Conservation (phyloP, 1,139 yeast genomes). For the Taphrina communis region DNA sequence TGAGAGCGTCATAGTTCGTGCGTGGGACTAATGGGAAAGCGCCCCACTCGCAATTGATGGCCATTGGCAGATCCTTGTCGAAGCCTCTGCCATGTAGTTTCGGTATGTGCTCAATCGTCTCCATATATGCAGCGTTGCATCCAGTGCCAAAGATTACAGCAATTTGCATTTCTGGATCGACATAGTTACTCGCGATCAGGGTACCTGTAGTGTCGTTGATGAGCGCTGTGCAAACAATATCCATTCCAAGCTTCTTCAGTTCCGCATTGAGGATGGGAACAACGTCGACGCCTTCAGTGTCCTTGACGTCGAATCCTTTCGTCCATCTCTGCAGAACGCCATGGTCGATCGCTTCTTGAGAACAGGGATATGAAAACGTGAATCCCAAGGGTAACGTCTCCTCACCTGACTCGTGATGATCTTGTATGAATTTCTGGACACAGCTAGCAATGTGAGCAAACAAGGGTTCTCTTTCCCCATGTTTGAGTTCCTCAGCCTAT, state of each 20-base stretch:
- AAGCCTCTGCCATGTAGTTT: constrained; percentile 83
- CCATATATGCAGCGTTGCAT: constrained; percentile 91
- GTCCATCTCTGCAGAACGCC: constrained; percentile 97
- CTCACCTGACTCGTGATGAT: constrained; percentile 56
- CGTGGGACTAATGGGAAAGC: constrained; percentile 80
- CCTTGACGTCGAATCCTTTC: constrained; percentile 92
- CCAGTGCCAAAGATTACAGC: constrained; percentile 98
- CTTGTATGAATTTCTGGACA: constrained; percentile 65
- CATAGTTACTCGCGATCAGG: constrained; percentile 90
- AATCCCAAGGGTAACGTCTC: constrained; percentile 78
- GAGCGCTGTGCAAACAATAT: constrained; percentile 85
- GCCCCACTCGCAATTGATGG: constrained; percentile 95
- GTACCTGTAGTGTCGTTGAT: constrained; percentile 98
- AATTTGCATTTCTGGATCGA: constrained; percentile 87
- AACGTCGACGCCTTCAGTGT: constrained; percentile 93
- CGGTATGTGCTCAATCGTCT: constrained; percentile 72
- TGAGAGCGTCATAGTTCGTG: constrained; percentile 79
- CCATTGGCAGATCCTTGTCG: constrained; percentile 73
- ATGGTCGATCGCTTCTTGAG: constrained; percentile 75
- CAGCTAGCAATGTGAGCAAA: constrained; percentile 88
- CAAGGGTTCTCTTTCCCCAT: constrained; percentile 74
- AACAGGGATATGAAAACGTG: constrained; percentile 91
- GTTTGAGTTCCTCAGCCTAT: constrained; percentile 63
- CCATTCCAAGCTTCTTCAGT: constrained; percentile 65
- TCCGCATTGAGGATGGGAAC: constrained; percentile 87